Conservation (phyloP, 805 yeast genomes). For the Wickerhamiella australiensis region DNA sequence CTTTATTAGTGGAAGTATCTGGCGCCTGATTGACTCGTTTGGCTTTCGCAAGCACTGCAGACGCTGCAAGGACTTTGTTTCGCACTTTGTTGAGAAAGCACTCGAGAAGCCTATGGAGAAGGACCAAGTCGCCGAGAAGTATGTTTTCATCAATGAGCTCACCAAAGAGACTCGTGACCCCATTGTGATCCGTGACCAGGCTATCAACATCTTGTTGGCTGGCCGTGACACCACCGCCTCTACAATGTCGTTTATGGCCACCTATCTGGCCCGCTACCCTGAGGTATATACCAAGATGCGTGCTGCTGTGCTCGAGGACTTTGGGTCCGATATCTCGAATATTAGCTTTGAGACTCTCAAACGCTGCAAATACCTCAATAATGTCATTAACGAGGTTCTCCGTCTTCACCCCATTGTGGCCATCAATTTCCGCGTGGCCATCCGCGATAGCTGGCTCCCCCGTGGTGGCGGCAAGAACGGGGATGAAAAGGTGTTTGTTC, state of each 20-base stretch:
- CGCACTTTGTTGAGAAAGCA: constrained; percentile 33
- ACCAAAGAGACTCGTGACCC: constrained; percentile 25
- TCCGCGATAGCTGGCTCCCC: constrained; percentile 34
- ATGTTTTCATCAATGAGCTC: constrained; percentile 26
- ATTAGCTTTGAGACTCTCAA: constrained; percentile 33
- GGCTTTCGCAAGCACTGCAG: constrained; percentile 28
- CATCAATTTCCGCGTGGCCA: constrained; percentile 32
- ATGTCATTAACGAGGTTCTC: constrained; percentile 33
- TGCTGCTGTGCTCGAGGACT: constrained; percentile 28
- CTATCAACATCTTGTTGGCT: constrained; percentile 34
- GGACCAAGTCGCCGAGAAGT: constrained; percentile 17
- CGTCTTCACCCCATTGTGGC: constrained; percentile 39
- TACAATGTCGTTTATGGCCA: constrained; percentile 32
- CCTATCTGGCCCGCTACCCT: constrained; percentile 31
- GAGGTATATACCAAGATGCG: constrained; percentile 23
- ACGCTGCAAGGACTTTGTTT: constrained; percentile 29
- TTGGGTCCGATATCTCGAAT: constrained; percentile 17
- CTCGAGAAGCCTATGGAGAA: constrained; percentile 23
- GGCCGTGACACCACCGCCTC: constrained; percentile 39
- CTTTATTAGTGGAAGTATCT: constrained; percentile 17
- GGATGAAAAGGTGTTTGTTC: constrained; percentile 27
- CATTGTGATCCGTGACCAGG: constrained; percentile 32
- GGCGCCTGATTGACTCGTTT: constrained; percentile 19
- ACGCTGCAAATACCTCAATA: constrained; percentile 33
- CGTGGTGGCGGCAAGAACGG: constrained; percentile 34